These are phyloP conservation scores for Botrytis squamosa DNA, from an alignment of 2,329 filamentous ascomycete species.

Conservation along the genomic window DNA sequence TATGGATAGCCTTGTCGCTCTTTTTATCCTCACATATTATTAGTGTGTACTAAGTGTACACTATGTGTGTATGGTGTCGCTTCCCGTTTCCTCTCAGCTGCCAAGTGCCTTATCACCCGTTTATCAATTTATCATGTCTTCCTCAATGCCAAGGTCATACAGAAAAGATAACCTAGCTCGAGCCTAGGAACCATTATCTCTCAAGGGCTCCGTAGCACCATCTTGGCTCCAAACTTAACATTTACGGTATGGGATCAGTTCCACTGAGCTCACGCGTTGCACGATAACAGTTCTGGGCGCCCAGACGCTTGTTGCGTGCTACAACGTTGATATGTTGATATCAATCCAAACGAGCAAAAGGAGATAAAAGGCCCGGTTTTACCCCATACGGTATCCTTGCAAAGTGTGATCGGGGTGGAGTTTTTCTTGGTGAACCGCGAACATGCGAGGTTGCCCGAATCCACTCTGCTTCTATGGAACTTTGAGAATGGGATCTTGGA, in stretches of 20 bases:
- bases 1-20: background rate
- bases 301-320: slow-evolving; percentile 3
- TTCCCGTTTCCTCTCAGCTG: background rate
- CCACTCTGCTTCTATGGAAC: background rate
- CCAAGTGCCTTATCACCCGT: background rate
- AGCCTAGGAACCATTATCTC: background rate
- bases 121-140: background rate
- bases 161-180: background rate
- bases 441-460: background rate
- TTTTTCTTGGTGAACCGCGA: background rate
- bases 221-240: background rate
- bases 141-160: background rate
- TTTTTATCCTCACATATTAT: background rate
- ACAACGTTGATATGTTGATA: background rate
- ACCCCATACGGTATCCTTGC: background rate
- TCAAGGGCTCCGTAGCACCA: background rate
- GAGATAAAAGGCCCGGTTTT: background rate
- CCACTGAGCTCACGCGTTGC: background rate
- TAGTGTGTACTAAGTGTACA: background rate
- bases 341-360: background rate
- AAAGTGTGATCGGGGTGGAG: background rate
- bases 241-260: background rate
- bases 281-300: slow-evolving; percentile 5
- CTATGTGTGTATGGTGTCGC: background rate
- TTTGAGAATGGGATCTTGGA: background rate